Evolutionary conservation across 108 stramenopile genomes (phyloP), one percentile per base, ranked within the genome.

Genomic region (Pseudonitzschia delicatissima): DNA sequence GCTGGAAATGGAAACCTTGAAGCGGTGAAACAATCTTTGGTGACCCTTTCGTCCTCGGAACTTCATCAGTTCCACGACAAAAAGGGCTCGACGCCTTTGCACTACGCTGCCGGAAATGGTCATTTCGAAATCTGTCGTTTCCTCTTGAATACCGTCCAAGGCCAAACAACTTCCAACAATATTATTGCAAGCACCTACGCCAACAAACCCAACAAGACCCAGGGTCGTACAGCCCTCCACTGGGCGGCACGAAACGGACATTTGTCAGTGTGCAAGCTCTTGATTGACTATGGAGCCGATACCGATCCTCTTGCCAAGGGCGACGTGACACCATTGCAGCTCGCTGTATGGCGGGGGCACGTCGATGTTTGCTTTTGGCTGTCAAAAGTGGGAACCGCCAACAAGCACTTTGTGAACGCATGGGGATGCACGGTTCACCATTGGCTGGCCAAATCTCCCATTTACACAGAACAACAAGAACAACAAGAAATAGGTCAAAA

Each of bases 211-310:
- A 55, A 23, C 15, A 2, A 11, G n/a, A 2, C 29, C 15, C 53
- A 33, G 48, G 64, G 64, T 11, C 69, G 74, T 27, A 67, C 74
- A 3, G 66, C 79, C 1, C 44, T 80, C 18, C 79, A 80, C 44
- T 80, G 79, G 79, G 74, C 79, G 12, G 70, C 71, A 28, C 64
- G 79, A n/a, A 80, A 80, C 50, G 79, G 74, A 2, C 74, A 71
- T 21, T 17, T 35, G 1, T 5, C 5, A 5, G 64, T 72, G 48
- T 68, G 66, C 31, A 4, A 50, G 18, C 5, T 58, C 26, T 42
- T 77, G 33, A 63, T 70, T 5, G 4, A 44, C 6, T 23, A 28
- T n/a, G 63, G 45, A 25, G 28, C 0, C 23, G 42, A 33, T 0
- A 25, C 9, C 0, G 70, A 77, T 55, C 36, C 45, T 11, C 27